Evolutionary conservation across 495 filamentous ascomycete species (phyloP).

Genomic region (Penicillium manginii): DNA sequence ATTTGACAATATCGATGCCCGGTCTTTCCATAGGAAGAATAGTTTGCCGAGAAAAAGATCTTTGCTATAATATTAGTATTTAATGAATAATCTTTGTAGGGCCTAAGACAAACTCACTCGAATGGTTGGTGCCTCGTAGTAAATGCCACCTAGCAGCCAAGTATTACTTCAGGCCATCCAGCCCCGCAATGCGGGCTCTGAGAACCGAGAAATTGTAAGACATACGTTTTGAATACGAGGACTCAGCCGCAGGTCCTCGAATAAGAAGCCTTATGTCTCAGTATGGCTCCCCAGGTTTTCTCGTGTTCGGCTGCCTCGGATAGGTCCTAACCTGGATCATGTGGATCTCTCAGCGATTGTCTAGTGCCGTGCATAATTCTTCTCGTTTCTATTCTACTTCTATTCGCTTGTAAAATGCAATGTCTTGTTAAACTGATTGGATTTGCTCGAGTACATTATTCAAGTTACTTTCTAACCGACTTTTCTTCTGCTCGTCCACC

Average conservation of each 20-base stretch:
- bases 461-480: no score
- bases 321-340: background rate
- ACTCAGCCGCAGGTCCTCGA: background rate
- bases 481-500: no score
- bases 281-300: background rate
- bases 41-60: background rate
- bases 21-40: no score
- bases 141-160: background rate
- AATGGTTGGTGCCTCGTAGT: background rate
- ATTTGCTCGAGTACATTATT: no score
- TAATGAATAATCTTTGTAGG: no score
- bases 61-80: background rate
- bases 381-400: background rate
- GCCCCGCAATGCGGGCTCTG: background rate
- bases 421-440: no score
- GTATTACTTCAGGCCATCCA: background rate
- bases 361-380: background rate
- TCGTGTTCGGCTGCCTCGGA: slow-evolving; percentile 2
- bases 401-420: background rate
- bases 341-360: background rate
- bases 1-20: no score
- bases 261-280: background rate
- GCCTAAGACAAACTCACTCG: background rate
- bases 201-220: slow-evolving; percentile 6
- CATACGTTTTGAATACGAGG: slow-evolving; percentile 11